phyloP scores from a whole-genome alignment of 2,329 filamentous ascomycete genomes.

The Aspergillus uvarum region DNA sequence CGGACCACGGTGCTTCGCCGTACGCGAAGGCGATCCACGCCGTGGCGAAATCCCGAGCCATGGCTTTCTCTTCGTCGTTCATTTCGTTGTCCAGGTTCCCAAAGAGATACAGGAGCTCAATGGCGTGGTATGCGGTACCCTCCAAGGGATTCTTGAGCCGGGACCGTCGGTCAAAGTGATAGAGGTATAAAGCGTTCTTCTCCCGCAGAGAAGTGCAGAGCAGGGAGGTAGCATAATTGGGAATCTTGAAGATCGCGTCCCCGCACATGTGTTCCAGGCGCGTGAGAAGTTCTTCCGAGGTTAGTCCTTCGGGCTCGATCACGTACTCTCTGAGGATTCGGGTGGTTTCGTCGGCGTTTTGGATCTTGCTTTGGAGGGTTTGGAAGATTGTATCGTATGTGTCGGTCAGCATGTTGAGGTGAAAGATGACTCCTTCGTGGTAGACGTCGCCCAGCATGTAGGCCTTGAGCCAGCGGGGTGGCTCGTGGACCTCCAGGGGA shows the following conservation, averaged over 20 bases:
- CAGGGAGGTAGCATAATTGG: slow-evolving; percentile 20
- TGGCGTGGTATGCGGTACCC: slow-evolving; percentile 29
- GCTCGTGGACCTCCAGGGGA: slow-evolving; percentile 14
- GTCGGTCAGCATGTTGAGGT: slow-evolving; percentile 23
- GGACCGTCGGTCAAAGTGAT: slow-evolving; percentile 30
- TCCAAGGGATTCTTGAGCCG: slow-evolving; percentile 23
- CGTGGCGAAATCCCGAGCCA: slow-evolving; percentile 21
- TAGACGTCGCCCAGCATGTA: slow-evolving; percentile 29
- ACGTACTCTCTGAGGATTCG: slow-evolving; percentile 22
- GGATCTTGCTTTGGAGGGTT: slow-evolving; percentile 13
- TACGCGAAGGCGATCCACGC: slow-evolving; percentile 27
- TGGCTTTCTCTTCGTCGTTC: slow-evolving; percentile 15
- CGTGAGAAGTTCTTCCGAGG: slow-evolving; percentile 12
- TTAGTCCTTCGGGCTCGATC: slow-evolving; percentile 12
- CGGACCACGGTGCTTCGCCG: slow-evolving; percentile 21
- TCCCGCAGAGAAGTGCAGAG: neutral
- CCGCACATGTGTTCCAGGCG: slow-evolving; percentile 28
- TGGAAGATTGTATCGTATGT: slow-evolving; percentile 17
- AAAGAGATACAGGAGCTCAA: slow-evolving; percentile 29
- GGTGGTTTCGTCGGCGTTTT: slow-evolving; percentile 14
- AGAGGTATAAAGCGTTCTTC: slow-evolving; percentile 13
- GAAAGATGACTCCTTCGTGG: slow-evolving; percentile 30
- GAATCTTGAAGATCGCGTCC: slow-evolving; percentile 28
- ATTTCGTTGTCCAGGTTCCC: slow-evolving; percentile 24
- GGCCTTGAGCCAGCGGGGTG: slow-evolving; percentile 23